Conservation (phyloP, 345 rosid species). For the Euphorbia peplus region DNA sequence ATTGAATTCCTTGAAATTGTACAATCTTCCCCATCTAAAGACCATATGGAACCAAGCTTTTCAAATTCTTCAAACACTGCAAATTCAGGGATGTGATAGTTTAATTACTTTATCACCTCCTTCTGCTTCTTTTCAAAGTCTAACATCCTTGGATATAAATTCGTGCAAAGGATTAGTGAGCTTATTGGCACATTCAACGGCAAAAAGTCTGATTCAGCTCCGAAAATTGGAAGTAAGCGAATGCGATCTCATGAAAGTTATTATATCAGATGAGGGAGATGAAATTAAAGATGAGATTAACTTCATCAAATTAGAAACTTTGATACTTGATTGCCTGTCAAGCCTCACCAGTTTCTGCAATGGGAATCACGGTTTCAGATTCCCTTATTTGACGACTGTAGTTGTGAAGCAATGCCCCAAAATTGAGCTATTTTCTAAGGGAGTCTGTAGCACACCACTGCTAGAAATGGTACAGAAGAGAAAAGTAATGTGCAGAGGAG, state of each 20-base stretch:
- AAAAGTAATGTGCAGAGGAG: too few species aligned
- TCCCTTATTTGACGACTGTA: constrained; percentile 2
- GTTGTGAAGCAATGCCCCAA: too few species aligned
- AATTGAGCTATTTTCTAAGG: background rate
- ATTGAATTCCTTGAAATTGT: too few species aligned
- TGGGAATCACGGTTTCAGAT: background rate
- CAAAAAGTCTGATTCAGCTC: constrained; percentile 8
- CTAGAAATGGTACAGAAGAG: too few species aligned
- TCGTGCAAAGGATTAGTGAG: background rate
- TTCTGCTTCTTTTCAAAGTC: background rate
- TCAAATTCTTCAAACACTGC: constrained; percentile 9
- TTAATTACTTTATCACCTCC: constrained; percentile 5
- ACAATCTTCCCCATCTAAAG: too few species aligned
- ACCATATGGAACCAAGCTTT: constrained; percentile 12
- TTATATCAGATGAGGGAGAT: too few species aligned
- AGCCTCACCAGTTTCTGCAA: constrained; percentile 3
- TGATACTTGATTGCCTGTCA: background rate
- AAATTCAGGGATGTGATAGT: constrained; percentile 1
- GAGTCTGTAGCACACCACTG: too few species aligned
- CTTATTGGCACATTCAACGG: background rate
- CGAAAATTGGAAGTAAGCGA: background rate
- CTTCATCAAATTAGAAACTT: too few species aligned
- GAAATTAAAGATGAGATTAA: too few species aligned
- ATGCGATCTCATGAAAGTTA: constrained; percentile 12
- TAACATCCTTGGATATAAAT: background rate